Conservation (phyloP, 352 stramenopile species). For the Phytophthora nicotianae region DNA sequence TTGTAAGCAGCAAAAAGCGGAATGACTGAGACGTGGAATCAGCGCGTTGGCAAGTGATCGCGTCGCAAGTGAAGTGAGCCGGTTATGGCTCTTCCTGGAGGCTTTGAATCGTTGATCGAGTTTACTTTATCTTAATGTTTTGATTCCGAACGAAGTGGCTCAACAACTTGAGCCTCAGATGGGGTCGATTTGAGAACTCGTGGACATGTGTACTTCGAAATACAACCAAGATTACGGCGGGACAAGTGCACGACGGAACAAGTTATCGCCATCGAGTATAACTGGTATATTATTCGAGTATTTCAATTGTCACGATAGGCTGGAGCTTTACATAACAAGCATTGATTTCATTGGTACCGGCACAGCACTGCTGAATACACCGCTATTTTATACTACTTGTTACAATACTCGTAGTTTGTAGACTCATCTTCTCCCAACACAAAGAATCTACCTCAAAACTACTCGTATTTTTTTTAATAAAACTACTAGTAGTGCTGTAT, state of each 20-base stretch:
- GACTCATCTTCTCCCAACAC: no score
- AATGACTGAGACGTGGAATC: background rate
- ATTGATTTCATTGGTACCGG: no score
- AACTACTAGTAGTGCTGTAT: no score
- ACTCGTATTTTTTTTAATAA: background rate
- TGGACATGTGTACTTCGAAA: background rate
- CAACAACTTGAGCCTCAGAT: slow-evolving; percentile 1
- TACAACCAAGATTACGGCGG: background rate
- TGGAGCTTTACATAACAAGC: no score
- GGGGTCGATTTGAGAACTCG: slow-evolving; percentile 9
- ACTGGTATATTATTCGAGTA: no score
- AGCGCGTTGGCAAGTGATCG: background rate
- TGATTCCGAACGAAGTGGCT: background rate
- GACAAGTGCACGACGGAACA: background rate
- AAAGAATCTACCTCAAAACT: no score
- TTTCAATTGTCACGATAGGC: no score
- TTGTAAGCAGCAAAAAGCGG: background rate
- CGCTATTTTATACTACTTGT: no score
- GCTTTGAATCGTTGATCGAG: background rate
- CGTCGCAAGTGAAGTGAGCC: slow-evolving; percentile 8
- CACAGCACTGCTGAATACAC: no score
- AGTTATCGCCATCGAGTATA: background rate
- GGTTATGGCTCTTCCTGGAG: background rate
- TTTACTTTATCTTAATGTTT: no score
- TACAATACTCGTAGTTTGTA: no score